A percentile compares a stretch with the other conserved stretches of the same genome.
Evolutionary conservation across 2,329 filamentous ascomycete genomes (phyloP).

Genomic region (Albifimbria verrucaria): DNA sequence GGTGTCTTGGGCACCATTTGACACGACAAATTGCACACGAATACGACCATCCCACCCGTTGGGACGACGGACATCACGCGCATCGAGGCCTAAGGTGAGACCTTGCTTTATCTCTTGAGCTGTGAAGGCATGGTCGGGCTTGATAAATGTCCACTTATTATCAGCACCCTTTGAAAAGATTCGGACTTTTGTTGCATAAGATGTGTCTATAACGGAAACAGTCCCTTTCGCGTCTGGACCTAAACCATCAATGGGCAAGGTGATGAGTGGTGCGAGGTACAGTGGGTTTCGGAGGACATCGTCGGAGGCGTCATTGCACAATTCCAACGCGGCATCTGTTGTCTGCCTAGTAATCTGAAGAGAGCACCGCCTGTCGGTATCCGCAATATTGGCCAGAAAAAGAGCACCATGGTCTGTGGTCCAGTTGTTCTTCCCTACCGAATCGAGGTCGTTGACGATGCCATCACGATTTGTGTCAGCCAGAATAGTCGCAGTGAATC

Average conservation of each 20-base stretch:
- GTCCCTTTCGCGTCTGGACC: slow-evolving; percentile 13
- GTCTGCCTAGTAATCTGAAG: slow-evolving; percentile 5
- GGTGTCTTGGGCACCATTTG: slow-evolving; percentile 11
- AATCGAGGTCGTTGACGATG: slow-evolving; percentile 21
- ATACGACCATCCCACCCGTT: slow-evolving; percentile 23
- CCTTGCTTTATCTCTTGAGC: slow-evolving; percentile 23
- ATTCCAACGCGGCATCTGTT: slow-evolving; percentile 18
- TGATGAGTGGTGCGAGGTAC: slow-evolving; percentile 27
- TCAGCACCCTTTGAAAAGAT: slow-evolving; percentile 20
- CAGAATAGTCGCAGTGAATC: slow-evolving; percentile 12
- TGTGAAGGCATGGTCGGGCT: slow-evolving; percentile 21
- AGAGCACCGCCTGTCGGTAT: slow-evolving; percentile 26
- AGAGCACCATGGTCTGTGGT: slow-evolving; percentile 24
- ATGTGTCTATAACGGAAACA: slow-evolving; percentile 7
- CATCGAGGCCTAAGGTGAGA: slow-evolving; percentile 30
- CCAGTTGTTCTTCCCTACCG: slow-evolving; percentile 19
- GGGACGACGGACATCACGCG: slow-evolving; percentile 21
- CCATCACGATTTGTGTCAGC: slow-evolving; percentile 38
- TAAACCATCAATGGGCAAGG: slow-evolving; percentile 18
- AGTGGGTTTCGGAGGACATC: slow-evolving; percentile 25
- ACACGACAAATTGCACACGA: slow-evolving; percentile 24
- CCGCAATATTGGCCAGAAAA: slow-evolving; percentile 34
- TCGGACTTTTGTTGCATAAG: slow-evolving; percentile 18
- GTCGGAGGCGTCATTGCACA: slow-evolving; percentile 31
- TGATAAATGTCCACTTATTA: slow-evolving; percentile 21